Conservation (phyloP, 495 filamentous ascomycete genomes). For the Aspergillus campestris region DNA sequence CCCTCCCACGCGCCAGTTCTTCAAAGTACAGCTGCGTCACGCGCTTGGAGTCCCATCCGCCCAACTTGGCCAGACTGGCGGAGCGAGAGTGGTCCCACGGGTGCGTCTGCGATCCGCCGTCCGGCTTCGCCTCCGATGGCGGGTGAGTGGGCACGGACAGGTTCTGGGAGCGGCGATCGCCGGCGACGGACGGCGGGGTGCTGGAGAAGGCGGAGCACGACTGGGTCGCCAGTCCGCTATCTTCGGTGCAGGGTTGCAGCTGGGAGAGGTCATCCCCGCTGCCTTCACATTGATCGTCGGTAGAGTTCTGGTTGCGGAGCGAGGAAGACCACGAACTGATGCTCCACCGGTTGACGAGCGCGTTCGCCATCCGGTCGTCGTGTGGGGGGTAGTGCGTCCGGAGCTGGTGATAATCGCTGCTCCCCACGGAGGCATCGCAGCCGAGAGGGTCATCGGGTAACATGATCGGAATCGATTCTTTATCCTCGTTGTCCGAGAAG, state of each 20-base stretch:
- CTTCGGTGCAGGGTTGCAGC: constrained; percentile 10
- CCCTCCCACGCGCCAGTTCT: constrained; percentile 35
- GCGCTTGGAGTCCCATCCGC: constrained; percentile 45
- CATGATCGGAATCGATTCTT: constrained; percentile 57
- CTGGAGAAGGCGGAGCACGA: constrained; percentile 29
- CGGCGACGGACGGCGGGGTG: constrained; percentile 19
- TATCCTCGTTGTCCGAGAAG: constrained; percentile 44
- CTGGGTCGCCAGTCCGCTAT: constrained; percentile 20
- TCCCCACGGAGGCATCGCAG: constrained; percentile 24
- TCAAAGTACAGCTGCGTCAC: constrained; percentile 47
- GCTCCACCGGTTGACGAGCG: constrained; percentile 36
- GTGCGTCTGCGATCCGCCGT: neutral
- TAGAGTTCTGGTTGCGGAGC: constrained; percentile 32
- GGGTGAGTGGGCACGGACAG: constrained; percentile 15
- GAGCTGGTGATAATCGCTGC: constrained; percentile 23
- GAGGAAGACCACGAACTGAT: constrained; percentile 48
- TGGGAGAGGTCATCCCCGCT: constrained; percentile 25
- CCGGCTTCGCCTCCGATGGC: constrained; percentile 3
- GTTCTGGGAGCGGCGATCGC: constrained; percentile 9
- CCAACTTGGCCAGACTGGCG: constrained; percentile 41
- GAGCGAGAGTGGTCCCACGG: constrained; percentile 16
- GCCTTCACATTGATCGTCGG: constrained; percentile 30
- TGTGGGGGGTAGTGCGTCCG: constrained; percentile 14
- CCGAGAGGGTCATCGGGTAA: constrained; percentile 35
- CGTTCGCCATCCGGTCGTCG: constrained; percentile 10